Conservation (phyloP, 2,329 filamentous ascomycete species). For the Fusarium praegraminearum region DNA sequence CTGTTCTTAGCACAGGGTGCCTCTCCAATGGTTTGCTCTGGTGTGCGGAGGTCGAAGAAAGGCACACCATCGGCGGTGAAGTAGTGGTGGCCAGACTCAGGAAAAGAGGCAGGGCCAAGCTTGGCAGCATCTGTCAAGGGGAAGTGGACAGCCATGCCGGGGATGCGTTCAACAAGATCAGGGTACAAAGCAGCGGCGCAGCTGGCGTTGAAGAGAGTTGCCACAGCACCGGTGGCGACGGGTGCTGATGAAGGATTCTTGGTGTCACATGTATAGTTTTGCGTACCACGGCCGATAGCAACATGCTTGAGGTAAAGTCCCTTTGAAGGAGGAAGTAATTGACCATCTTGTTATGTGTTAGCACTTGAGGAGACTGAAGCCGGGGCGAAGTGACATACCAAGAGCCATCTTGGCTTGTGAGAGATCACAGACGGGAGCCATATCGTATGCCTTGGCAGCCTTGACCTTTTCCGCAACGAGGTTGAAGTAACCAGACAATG, state of each 20-base stretch:
- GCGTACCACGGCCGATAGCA: slow-evolving; percentile 86
- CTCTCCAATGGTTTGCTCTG: slow-evolving; percentile 65
- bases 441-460: slow-evolving; percentile 56
- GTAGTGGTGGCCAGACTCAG: slow-evolving; percentile 82
- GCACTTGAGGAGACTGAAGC: slow-evolving; percentile 1
- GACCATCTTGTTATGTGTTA: slow-evolving; percentile 49
- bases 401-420: slow-evolving; percentile 64
- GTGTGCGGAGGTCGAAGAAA: slow-evolving; percentile 81
- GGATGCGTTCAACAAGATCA: slow-evolving; percentile 72
- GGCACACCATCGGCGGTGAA: slow-evolving; percentile 79
- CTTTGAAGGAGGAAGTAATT: slow-evolving; percentile 69
- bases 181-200: slow-evolving; percentile 80
- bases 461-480: slow-evolving; percentile 68
- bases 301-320: slow-evolving; percentile 80
- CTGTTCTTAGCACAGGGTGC: slow-evolving; percentile 72
- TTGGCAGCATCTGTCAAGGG: slow-evolving; percentile 60
- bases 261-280: slow-evolving; percentile 90
- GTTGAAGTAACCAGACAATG: slow-evolving; percentile 72
- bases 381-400: slow-evolving; percentile 55
- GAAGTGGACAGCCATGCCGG: slow-evolving; percentile 76
- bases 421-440: slow-evolving; percentile 65
- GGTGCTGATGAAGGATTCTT: slow-evolving; percentile 71
- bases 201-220: slow-evolving; percentile 87
- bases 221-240: slow-evolving; percentile 76
- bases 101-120: slow-evolving; percentile 69